These are phyloP conservation scores for Trichoderma hamatum DNA, from an alignment of 2,329 filamentous ascomycete species.

Conservation along the genomic window DNA sequence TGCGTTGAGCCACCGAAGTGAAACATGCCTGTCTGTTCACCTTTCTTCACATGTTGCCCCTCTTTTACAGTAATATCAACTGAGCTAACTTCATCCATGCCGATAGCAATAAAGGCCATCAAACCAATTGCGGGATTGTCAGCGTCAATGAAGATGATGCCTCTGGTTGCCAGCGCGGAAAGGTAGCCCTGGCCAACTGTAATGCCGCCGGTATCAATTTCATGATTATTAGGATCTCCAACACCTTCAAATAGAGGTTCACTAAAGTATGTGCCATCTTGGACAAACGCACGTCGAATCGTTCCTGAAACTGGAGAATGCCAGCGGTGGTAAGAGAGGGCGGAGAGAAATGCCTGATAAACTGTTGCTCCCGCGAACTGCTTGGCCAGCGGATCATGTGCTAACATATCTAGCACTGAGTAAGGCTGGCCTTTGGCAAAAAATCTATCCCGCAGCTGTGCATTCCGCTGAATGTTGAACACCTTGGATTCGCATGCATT, in stretches of 20 bases:
- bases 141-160: slow-evolving; percentile 70
- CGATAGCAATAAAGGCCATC: slow-evolving; percentile 70
- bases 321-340: slow-evolving; percentile 72
- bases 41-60: slow-evolving; percentile 68
- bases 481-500: slow-evolving; percentile 68
- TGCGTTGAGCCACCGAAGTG: slow-evolving; percentile 77
- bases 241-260: slow-evolving; percentile 52
- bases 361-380: slow-evolving; percentile 66
- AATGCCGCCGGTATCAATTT: slow-evolving; percentile 49
- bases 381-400: slow-evolving; percentile 53
- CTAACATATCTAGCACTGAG: slow-evolving; percentile 66
- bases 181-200: slow-evolving; percentile 66
- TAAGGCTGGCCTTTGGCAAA: slow-evolving; percentile 73
- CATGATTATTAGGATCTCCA: slow-evolving; percentile 35
- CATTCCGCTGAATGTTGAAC: slow-evolving; percentile 54
- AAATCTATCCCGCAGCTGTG: slow-evolving; percentile 62
- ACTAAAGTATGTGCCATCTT: slow-evolving; percentile 69
- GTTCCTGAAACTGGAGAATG: slow-evolving; percentile 68
- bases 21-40: slow-evolving; percentile 76
- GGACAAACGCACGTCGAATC: slow-evolving; percentile 58
- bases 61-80: slow-evolving; percentile 71
- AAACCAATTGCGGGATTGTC: slow-evolving; percentile 69
- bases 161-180: slow-evolving; percentile 67
- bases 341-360: slow-evolving; percentile 71
- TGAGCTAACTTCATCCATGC: slow-evolving; percentile 76